Evolutionary conservation across 1,284 basidiomycete species (phyloP), one percentile per base, ranked within the genome.

Genomic region (Mycosarcoma mackinlayi): DNA sequence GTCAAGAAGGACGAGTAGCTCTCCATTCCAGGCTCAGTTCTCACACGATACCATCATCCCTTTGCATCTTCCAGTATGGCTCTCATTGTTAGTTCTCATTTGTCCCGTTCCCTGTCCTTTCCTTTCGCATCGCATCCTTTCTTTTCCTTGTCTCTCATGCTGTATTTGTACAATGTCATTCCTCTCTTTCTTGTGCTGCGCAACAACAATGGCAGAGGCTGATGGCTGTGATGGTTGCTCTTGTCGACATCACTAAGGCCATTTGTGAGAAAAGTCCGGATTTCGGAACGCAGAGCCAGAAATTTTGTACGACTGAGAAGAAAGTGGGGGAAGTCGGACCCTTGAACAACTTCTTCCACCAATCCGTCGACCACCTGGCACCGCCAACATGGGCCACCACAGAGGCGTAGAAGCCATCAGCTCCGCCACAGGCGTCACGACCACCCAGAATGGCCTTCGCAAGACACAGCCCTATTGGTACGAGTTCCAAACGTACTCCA

Each of bases 401-500:
- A 38, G 48, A 25, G 50, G 39, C n/a, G 51, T 19, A 18, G 49
- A 42, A 13, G 44, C 41, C n/a, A 52, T 54, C 38, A 30, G 40
- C 14, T 37, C 46, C 16, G 39, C 46, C 16, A 50, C 41, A 19
- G 45, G 55, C 28, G 30, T 50, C 37, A 54, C 47, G 13, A 47
- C 33, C 16, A 35, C 33, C 14, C 42, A 53, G 37, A 42, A 60
- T 45, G 69, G 69, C 5, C 64, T 72, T 1, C 63, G 69, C 47
- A 72, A 67, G 40, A 66, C 71, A 18, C 19, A 38, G 38, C 66
- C 66, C 5, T 70, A 71, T 57, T 67, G 86, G 85, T 85, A 70
- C 69, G 67, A 66, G 34, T 65, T 64, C 38, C 56, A 63, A 19
- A 96, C 93, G 0, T 94, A 91, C 87, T 92, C 93, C 23, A 98